These are phyloP conservation scores for Wickerhamomyces sp. DNA, from an alignment of 1,139 yeast species.

Conservation along the genomic window DNA sequence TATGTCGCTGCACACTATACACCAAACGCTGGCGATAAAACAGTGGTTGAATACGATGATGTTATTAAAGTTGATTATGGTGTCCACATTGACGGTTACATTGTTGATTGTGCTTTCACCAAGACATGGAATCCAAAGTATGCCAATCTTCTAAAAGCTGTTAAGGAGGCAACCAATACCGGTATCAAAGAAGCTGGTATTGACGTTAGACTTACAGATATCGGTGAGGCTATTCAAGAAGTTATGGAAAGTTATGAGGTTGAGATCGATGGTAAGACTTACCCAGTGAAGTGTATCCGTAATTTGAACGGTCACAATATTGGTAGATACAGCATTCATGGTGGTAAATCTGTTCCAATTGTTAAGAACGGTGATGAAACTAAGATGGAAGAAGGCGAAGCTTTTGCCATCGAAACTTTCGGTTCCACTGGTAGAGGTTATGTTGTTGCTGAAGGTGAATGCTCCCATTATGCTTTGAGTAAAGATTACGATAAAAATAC, in stretches of 20 bases:
- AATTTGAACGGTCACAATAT: conserved; percentile 95
- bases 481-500: conserved; percentile 33
- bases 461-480: conserved; percentile 83
- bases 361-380: conserved; percentile 90
- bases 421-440: conserved; percentile 96
- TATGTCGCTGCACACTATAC: conserved; percentile 98
- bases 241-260: conserved; percentile 96
- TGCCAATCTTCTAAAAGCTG: conserved; percentile 77
- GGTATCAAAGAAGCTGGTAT: conserved; percentile 93
- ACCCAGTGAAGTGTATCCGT: conserved; percentile 83
- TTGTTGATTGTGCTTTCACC: conserved; percentile 94
- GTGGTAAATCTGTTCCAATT: conserved; percentile 94
- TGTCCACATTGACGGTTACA: conserved; percentile 93
- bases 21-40: conserved; percentile 91
- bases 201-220: conserved; percentile 90
- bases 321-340: conserved; percentile 78
- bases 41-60: conserved; percentile 75
- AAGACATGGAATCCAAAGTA: conserved; percentile 82
- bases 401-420: conserved; percentile 96
- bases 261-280: conserved; percentile 80
- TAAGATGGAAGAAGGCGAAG: conserved; percentile 98
- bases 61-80: conserved; percentile 98
- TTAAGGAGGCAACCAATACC: conserved; percentile 87
- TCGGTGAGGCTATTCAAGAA: conserved; percentile 94
- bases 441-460: conserved; percentile 83